Percentiles rank a stretch among this genome's conserved stretches.
Evolutionary conservation across 164 flowering plant genomes (phyloP).

Genomic region (Chimonanthus praecox): DNA sequence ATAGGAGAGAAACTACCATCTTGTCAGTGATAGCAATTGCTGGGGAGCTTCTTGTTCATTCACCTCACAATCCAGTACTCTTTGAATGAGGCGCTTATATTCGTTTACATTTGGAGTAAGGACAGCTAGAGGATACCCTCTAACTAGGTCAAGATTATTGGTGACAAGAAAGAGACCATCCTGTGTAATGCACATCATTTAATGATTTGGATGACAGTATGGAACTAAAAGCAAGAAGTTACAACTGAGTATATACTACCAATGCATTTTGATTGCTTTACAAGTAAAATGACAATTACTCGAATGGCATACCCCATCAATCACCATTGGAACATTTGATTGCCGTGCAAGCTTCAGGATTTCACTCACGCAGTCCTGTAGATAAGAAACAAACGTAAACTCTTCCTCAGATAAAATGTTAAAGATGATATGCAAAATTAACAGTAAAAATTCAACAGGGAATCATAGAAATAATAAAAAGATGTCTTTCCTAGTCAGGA

Average conservation of each 20-base stretch:
- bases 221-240: not conserved
- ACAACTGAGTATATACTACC: too few relatives aligned
- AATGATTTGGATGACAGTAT: not conserved
- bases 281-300: not conserved
- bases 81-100: slow-evolving; percentile 86
- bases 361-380: slow-evolving; percentile 84
- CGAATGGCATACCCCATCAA: slow-evolving; percentile 80
- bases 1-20: slow-evolving; percentile 33
- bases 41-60: slow-evolving; percentile 55
- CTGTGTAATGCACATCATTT: slow-evolving; percentile 38
- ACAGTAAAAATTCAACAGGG: not conserved
- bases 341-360: slow-evolving; percentile 75
- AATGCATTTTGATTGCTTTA: too few relatives aligned
- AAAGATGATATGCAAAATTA: not conserved
- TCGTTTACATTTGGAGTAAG: slow-evolving; percentile 97
- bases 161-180: slow-evolving; percentile 99
- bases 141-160: slow-evolving; percentile 62
- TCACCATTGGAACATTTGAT: slow-evolving; percentile 70
- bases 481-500: not conserved
- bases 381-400: not conserved
- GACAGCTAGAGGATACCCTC: slow-evolving; percentile 80
- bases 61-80: slow-evolving; percentile 69
- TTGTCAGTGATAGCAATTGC: slow-evolving; percentile 65
- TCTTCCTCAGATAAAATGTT: not conserved
- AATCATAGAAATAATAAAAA: not conserved